Evolutionary conservation across 2,329 filamentous ascomycete species (phyloP).

Genomic region (Aspergillus sp.): DNA sequence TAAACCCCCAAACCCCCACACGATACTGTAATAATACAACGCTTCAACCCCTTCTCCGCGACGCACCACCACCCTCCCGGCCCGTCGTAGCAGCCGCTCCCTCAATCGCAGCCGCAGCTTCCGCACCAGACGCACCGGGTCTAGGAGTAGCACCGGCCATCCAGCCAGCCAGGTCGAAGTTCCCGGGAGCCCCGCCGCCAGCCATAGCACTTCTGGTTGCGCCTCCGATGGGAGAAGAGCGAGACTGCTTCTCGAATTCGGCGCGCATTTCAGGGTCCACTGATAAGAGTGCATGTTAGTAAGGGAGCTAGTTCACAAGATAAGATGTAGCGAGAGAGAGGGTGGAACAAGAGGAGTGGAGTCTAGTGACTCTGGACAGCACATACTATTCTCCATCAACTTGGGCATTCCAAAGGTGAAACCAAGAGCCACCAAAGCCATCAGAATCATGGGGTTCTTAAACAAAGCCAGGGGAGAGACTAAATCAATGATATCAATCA

Average conservation of each 20-base stretch:
- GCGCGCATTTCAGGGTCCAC: conserved; percentile 96
- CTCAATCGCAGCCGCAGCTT: conserved; percentile 25
- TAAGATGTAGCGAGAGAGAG: background rate
- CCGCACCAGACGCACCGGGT: conserved; percentile 22
- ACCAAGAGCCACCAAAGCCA: conserved; percentile 78
- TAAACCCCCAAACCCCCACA: too few species aligned
- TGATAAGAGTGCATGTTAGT: conserved; percentile 38
- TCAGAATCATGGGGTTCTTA: conserved; percentile 95
- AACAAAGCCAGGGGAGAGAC: conserved; percentile 79
- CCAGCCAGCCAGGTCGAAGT: conserved; percentile 69
- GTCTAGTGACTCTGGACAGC: background rate
- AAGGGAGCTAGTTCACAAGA: background rate
- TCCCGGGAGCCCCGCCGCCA: conserved; percentile 57
- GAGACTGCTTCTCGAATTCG: conserved; percentile 89
- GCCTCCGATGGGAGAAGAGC: conserved; percentile 67
- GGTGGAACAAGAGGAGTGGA: background rate
- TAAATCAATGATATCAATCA: conserved; percentile 34
- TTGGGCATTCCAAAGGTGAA: conserved; percentile 94
- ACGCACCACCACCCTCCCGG: conserved; percentile 31
- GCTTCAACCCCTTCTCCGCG: background rate
- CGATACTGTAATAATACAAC: background rate
- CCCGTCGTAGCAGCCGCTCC: conserved; percentile 28
- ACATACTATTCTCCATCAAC: conserved; percentile 88
- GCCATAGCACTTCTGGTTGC: conserved; percentile 61
- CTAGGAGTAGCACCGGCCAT: conserved; percentile 59